Evolutionary conservation across 2,329 filamentous ascomycete genomes (phyloP), one percentile per base, ranked within the genome.

Genomic region (Leptoxyphium fumago): DNA sequence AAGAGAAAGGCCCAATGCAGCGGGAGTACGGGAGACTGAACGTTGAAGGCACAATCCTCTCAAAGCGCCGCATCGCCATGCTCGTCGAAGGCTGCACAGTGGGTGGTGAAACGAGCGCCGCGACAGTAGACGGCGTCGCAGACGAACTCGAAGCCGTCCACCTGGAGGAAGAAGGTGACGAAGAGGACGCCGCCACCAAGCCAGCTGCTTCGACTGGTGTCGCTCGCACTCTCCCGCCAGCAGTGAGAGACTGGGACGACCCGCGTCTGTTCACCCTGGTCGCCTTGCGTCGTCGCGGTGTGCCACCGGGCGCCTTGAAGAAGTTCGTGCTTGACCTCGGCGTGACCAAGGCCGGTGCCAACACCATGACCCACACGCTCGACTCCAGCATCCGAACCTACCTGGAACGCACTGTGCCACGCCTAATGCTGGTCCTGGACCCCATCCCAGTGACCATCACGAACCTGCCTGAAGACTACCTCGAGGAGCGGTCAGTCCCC

Each of bases 251-350:
- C 44, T 95, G 88, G 86, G 84, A 95, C 54, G 89, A 95, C 55
- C 89, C 89, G 10, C 76, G 89, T 29, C 71, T 96, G 5, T 94
- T 85, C 66, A 94, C 88, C 1, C 70, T 95, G 14, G 86, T 89
- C 47, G 86, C 77, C 1, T 75, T 95, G 41, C 80, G 84, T 43
- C 77, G 89, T 42, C 77, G 88, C 46, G 89, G 89, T 59, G 76
- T 95, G 0, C 89, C 89, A 1, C 86, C 89, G 0, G 84, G 84
- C 18, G 88, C 87, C 1, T 83, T 95, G 47, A 75, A 94, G 46
- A 81, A 84, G 44, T 96, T 95, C 55, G 79, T 95, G 46, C 85
- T 86, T 52, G 87, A 94, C 63, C 77, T 95, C 15, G 89, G 88
- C 29, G 87, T 95, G 34, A 94, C 88, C 0, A 93, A 87, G 30